A percentile compares a stretch with the other conserved stretches of the same genome.
Evolutionary conservation across 1,284 basidiomycete species (phyloP).

Genomic region (Athelia sp.): DNA sequence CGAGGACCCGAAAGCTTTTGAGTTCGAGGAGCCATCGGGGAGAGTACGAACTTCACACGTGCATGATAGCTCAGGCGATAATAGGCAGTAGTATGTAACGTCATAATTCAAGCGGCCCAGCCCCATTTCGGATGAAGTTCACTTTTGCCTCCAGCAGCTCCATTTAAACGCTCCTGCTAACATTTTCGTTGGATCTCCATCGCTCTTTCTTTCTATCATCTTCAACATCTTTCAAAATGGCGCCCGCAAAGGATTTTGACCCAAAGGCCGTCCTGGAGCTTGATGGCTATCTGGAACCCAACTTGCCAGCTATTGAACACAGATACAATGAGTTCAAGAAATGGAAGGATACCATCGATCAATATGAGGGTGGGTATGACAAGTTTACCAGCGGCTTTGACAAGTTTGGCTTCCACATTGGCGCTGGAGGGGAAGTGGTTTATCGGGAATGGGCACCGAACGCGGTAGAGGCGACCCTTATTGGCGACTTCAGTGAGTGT

Average conservation of each 20-base stretch:
- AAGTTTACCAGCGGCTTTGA: conserved; percentile 86
- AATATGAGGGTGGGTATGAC: conserved; percentile 85
- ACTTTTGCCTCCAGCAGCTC: too few species aligned
- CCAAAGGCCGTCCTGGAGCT: conserved; percentile 51
- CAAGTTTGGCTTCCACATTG: conserved; percentile 80
- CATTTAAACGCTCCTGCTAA: too few species aligned
- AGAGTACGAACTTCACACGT: too few species aligned
- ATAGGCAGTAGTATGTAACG: too few species aligned
- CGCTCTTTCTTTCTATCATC: conserved; percentile 6
- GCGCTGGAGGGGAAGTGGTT: conserved; percentile 62
- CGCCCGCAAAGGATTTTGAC: conserved; percentile 37
- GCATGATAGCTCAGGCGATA: too few species aligned
- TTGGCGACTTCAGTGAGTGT: conserved; percentile 93
- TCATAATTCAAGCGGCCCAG: too few species aligned
- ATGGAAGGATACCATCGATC: conserved; percentile 71
- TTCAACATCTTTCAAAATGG: conserved; percentile 24
- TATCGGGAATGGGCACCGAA: conserved; percentile 98
- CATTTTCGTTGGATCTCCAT: neutral
- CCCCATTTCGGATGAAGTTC: too few species aligned
- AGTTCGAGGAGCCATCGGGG: too few species aligned
- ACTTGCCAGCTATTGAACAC: conserved; percentile 65
- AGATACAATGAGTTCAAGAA: conserved; percentile 70
- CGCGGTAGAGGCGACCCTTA: conserved; percentile 76
- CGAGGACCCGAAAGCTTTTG: too few species aligned
- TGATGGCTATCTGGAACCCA: conserved; percentile 75